Percentiles rank a stretch among this genome's conserved stretches.
phyloP scores from a whole-genome alignment of 371 early-diverging fungal species.

The Nosema bombycis region DNA sequence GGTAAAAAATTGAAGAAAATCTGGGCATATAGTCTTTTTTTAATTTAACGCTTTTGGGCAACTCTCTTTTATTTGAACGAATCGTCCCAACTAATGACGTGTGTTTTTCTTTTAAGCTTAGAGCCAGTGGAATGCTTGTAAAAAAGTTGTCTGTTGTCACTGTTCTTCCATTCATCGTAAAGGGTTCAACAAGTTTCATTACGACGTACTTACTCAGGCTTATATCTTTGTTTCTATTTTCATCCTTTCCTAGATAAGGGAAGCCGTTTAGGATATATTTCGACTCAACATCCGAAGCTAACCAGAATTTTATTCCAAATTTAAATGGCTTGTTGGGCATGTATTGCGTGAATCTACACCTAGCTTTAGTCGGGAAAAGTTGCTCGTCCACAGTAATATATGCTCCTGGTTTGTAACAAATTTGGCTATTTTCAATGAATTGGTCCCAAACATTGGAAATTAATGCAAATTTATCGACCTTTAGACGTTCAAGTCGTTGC shows the following conservation, averaged over 20 bases:
- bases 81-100: background rate
- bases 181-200: background rate
- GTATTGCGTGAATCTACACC: background rate
- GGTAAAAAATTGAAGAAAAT: background rate
- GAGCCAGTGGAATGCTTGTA: background rate
- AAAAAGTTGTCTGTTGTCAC: background rate
- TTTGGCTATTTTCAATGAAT: background rate
- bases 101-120: background rate
- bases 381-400: background rate
- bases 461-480: background rate
- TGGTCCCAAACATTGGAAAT: background rate
- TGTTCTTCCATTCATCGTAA: background rate
- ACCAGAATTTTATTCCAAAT: background rate
- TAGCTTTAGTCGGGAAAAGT: background rate
- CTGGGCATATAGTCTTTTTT: background rate
- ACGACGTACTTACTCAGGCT: background rate
- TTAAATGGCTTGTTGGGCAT: too few relatives aligned
- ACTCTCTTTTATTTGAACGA: background rate
- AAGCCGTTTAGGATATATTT: background rate
- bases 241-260: background rate
- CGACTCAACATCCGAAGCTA: background rate
- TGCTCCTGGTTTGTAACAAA: background rate
- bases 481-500: too few relatives aligned
- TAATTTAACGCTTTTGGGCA: background rate
- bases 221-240: background rate